Evolutionary conservation across 345 rosid species (phyloP).

Genomic region (Geranium brycei): DNA sequence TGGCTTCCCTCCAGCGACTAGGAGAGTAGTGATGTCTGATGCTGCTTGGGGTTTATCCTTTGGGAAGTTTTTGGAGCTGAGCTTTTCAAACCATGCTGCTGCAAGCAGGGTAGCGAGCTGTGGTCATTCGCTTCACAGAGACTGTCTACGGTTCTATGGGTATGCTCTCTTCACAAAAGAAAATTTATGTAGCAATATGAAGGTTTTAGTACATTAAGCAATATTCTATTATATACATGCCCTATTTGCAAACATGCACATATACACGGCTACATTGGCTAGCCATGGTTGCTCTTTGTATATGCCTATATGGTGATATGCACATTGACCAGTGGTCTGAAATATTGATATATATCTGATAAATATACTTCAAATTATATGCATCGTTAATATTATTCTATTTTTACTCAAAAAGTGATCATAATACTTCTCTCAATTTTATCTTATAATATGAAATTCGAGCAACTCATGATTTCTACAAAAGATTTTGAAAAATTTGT

Average conservation of each 20-base stretch:
- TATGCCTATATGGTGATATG: too few relatives aligned
- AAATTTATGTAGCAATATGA: background rate
- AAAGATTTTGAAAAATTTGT: too few relatives aligned
- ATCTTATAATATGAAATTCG: too few relatives aligned
- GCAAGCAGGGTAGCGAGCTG: slow-evolving; percentile 99
- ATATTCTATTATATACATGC: background rate
- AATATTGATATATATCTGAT: too few relatives aligned
- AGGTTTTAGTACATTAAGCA: background rate
- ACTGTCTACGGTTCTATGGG: slow-evolving; percentile 99
- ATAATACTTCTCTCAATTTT: too few relatives aligned
- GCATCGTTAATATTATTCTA: too few relatives aligned
- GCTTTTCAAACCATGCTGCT: slow-evolving; percentile 97
- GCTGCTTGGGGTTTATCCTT: slow-evolving; percentile 98
- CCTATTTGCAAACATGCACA: background rate
- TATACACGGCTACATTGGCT: background rate
- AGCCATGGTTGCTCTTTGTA: background rate
- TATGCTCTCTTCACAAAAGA: slow-evolving; percentile 15
- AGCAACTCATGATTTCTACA: too few relatives aligned
- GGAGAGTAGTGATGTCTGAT: slow-evolving; percentile 90
- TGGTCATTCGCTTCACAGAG: slow-evolving; percentile 97
- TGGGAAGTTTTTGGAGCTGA: slow-evolving; percentile 92
- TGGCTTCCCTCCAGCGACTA: slow-evolving; percentile 90
- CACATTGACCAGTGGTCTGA: too few relatives aligned
- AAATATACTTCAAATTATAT: too few relatives aligned
- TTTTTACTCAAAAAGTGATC: too few relatives aligned